These are phyloP conservation scores for Reutealis trisperma DNA, from an alignment of 345 rosid genomes.

Conservation along the genomic window DNA sequence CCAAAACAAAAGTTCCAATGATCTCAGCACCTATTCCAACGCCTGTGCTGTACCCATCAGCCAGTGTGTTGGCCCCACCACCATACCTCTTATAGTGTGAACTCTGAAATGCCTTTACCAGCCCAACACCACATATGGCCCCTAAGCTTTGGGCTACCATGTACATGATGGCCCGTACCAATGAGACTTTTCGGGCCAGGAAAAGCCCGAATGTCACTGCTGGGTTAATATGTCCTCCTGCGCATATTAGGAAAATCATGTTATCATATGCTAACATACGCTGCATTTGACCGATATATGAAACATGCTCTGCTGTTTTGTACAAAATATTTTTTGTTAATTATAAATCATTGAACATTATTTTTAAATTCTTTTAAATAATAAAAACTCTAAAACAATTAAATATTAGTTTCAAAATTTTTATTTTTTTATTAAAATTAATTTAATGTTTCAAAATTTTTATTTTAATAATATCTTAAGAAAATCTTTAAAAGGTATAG, in stretches of 20 bases:
- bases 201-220: constrained; percentile 85
- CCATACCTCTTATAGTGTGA: constrained; percentile 50
- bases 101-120: constrained; percentile 68
- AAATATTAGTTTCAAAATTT: no score
- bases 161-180: constrained; percentile 63
- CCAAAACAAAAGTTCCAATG: constrained; percentile 80
- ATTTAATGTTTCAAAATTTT: no score
- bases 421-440: no score
- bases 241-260: background rate
- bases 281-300: background rate
- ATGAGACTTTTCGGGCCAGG: constrained; percentile 73
- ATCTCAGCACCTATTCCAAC: constrained; percentile 80
- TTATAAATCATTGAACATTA: no score
- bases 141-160: constrained; percentile 78
- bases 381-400: background rate
- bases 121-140: constrained; percentile 79
- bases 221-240: constrained; percentile 88
- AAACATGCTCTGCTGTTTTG: no score
- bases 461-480: background rate
- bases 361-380: no score
- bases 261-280: background rate
- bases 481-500: background rate
- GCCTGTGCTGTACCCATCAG: constrained; percentile 52
- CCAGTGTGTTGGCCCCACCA: constrained; percentile 71
- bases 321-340: no score